A percentile compares a stretch with the other conserved stretches of the same genome.
These are phyloP conservation scores for Pleurotus pulmonarius DNA, from an alignment of 768 basidiomycete genomes.

Conservation along the genomic window DNA sequence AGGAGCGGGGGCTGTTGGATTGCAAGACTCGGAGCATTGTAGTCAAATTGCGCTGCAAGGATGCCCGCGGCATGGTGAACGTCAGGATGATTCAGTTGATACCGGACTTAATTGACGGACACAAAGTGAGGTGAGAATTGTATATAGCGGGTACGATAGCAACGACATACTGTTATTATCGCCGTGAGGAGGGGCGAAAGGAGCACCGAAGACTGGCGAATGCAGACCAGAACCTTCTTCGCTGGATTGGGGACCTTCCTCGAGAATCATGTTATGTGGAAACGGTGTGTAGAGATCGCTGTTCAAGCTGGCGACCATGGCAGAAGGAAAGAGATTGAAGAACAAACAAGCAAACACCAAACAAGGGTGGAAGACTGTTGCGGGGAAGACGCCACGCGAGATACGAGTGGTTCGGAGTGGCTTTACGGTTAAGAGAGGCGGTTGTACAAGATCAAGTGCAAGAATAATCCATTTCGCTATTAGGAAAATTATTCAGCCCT, in stretches of 20 bases:
- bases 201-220: conserved; percentile 61
- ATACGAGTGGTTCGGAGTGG: conserved; percentile 21
- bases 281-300: conserved; percentile 58
- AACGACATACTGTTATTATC: conserved; percentile 51
- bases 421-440: conserved; percentile 16
- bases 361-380: conserved; percentile 18
- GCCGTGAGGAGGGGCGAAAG: conserved; percentile 41
- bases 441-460: conserved; percentile 5
- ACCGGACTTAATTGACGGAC: conserved; percentile 68
- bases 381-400: conserved; percentile 44
- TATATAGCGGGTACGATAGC: conserved; percentile 45
- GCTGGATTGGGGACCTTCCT: conserved; percentile 68
- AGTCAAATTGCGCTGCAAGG: conserved; percentile 51
- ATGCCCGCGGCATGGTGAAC: conserved; percentile 45
- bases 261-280: conserved; percentile 45
- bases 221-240: conserved; percentile 76
- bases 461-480: conserved; percentile 3
- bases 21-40: conserved; percentile 33
- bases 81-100: conserved; percentile 41
- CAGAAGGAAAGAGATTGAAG: conserved; percentile 25
- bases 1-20: conserved; percentile 43
- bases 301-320: conserved; percentile 56
- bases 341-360: conserved; percentile 20
- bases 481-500: conserved; percentile 4
- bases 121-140: conserved; percentile 34